Evolutionary conservation across 169 alveolate genomes (phyloP), one percentile per base, ranked within the genome.

Genomic region (Plasmodium knowlesi): DNA sequence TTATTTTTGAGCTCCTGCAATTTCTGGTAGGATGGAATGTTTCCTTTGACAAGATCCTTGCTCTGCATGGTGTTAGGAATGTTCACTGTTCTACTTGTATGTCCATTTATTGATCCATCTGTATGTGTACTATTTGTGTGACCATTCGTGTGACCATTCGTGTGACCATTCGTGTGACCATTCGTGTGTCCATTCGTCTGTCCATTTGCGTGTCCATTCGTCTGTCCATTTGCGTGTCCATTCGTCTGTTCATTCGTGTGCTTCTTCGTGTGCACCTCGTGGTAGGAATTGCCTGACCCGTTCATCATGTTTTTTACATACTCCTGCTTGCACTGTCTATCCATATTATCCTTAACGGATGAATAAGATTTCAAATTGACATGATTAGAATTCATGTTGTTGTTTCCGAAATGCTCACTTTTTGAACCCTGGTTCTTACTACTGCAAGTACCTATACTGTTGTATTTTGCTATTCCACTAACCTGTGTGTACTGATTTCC

Each of bases 1-100:
- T 37, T 80, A 84, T 80, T 84, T 57, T 57, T 67, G 14, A 54
- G 28, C 39, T 92, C 84, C 50, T 92, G 78, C 34, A 83, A 14
- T 43, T 89, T 28, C 41, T 53, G 74, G 76, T 86, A 37, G 22
- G 57, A 25, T 12, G 74, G 12, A 8, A 10, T 86, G 12, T 73
- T 39, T 5, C 32, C 34, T 73, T 22, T 46, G 30, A 1, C 25
- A 41, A 54, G 57, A 30, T 86, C 93, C n/a, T 32, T 86, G 30
- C 37, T 43, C 19, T 53, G 86, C 19, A 57, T 6, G 25, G 39
- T 53, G 28, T 19, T 83, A 12, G 82, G 72, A 1, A 83, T 83
- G 37, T 72, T 83, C 5, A 37, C 46, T 12, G 86, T 46, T n/a
- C 84, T 74, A 34, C 61, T 54, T 3, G 78, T 76, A 85, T 85